Evolutionary conservation across 169 alveolate species (phyloP).

Genomic region (Sarcocystis neurona): DNA sequence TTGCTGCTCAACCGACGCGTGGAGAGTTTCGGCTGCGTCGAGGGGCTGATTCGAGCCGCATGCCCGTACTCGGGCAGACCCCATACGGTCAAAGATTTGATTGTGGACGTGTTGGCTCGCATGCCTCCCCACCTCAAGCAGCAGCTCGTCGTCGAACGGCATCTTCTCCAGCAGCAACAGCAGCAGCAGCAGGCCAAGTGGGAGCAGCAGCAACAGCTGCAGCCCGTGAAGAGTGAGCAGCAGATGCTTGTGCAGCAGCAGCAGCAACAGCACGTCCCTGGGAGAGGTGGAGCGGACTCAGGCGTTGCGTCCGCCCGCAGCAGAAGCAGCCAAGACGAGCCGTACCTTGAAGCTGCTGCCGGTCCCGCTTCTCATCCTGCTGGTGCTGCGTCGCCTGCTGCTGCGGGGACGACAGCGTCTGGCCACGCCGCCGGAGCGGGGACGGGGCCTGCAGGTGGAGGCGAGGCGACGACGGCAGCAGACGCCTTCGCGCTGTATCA

Average conservation of each 20-base stretch:
- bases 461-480: no score
- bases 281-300: no score
- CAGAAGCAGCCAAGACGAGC: neutral
- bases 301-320: no score
- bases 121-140: slow-evolving; percentile 15
- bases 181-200: neutral
- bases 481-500: no score
- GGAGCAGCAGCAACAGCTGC: neutral
- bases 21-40: slow-evolving; percentile 45
- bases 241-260: no score
- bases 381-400: neutral
- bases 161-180: neutral
- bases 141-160: neutral
- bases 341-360: neutral
- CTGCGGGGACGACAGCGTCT: no score
- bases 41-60: slow-evolving; percentile 13
- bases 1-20: slow-evolving; percentile 36
- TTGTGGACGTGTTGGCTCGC: slow-evolving; percentile 13
- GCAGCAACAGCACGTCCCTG: no score
- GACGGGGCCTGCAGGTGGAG: no score
- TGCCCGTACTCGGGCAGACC: slow-evolving; percentile 26
- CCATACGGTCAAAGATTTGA: slow-evolving; percentile 32
- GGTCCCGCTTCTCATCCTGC: neutral
- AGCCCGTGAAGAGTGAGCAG: no score
- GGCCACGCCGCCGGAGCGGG: no score